Base-by-base conservation (phyloP, 768 basidiomycete species). In the Lentinula lateritia region DNA sequence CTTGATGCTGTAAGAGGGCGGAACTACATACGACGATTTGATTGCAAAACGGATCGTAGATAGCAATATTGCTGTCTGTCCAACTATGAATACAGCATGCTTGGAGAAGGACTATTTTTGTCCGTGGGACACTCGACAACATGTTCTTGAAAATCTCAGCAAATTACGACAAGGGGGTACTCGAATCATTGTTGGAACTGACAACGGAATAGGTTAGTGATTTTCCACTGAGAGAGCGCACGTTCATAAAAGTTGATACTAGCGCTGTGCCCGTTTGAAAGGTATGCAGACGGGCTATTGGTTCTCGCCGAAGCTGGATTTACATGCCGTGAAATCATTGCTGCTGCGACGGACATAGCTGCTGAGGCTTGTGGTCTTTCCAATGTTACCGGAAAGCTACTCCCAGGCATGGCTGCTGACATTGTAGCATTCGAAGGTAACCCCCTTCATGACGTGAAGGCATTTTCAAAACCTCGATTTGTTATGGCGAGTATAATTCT, bases 61-160 rank as follows among this genome's bases (percentile, higher is more conserved):
- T 4, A 43, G 45, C 16, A 50, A 50, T n/a, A 18, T 59, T 48
- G 58, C 58, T 46, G 28, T 59, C 28, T 59, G 58, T 45, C 58
- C 58, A 16, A 59, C 58, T 7, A 59, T 59, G 58, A 59, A 59
- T 38, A 59, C 58, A 18, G 58, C 58, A 20, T 59, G 58, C 34
- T 46, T 59, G 39, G 41, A 43, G 5, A 41, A 59, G 35, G 58
- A 50, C 58, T 59, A 59, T 46, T 59, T 59, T 46, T 59, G 58
- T 28, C 58, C 58, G 15, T 59, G 58, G 58, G 58, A 59, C 45
- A 46, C 39, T 41, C 58, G 58, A 42, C 15, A 45, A 16, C 42
- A 50, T 13, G 45, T 59, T 13, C 42, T 59, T 36, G 41, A n/a
- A 20, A 59, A 59, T 20, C 34, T 59, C 15, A 15, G 2, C 12